phyloP scores from a whole-genome alignment of 139 green algal species.

The Tetraselmis striata region DNA sequence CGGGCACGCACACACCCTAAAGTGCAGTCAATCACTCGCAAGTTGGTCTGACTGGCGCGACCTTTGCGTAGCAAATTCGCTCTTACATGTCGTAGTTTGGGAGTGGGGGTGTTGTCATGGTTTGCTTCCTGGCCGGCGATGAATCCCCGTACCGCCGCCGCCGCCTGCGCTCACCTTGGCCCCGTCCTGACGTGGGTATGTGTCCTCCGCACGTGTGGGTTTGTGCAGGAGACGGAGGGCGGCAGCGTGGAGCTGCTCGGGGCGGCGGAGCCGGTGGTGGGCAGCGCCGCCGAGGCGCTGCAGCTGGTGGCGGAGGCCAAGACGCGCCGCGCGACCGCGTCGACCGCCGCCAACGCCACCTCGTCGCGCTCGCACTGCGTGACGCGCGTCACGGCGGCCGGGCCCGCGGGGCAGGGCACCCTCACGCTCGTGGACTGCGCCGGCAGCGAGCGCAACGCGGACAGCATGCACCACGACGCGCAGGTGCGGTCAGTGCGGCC shows the following conservation, averaged over 20 bases:
- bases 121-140: too few relatives aligned
- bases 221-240: constrained; percentile 1
- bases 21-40: too few relatives aligned
- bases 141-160: too few relatives aligned
- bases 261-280: not conserved
- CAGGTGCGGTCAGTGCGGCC: too few relatives aligned
- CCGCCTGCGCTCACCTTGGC: too few relatives aligned
- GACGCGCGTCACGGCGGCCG: not conserved
- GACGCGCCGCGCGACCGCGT: constrained; percentile 19
- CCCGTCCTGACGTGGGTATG: too few relatives aligned
- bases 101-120: too few relatives aligned
- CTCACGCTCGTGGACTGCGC: constrained; percentile 23
- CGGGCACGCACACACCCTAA: too few relatives aligned
- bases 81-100: too few relatives aligned
- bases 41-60: too few relatives aligned
- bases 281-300: constrained; percentile 14
- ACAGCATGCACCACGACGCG: constrained; percentile 15
- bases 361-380: constrained; percentile 32
- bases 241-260: not conserved
- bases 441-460: constrained; percentile 20
- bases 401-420: not conserved
- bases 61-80: too few relatives aligned
- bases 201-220: too few relatives aligned
- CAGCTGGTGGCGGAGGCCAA: constrained; percentile 15
- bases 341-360: constrained; percentile 29